These are phyloP conservation scores for Rauvolfia tetraphylla DNA, from an alignment of 257 asterid genomes.

Conservation along the genomic window DNA sequence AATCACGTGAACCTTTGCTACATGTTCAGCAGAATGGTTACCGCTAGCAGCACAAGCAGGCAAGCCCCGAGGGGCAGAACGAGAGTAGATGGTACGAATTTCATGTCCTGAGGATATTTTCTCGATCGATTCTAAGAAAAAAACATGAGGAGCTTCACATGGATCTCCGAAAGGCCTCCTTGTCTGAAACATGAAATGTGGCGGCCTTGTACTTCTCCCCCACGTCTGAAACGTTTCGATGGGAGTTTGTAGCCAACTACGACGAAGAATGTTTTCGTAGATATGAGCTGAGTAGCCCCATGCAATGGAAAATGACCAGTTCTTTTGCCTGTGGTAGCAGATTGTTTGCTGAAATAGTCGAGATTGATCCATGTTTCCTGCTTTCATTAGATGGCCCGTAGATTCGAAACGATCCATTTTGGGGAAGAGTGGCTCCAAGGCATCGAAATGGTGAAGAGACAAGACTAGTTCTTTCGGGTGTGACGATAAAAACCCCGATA, in stretches of 20 bases:
- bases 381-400: constrained; percentile 30
- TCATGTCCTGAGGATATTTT: constrained; percentile 8
- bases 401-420: constrained; percentile 22
- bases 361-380: constrained; percentile 34
- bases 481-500: constrained; percentile 50
- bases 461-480: not conserved
- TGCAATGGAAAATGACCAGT: constrained; percentile 40
- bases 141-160: too few relatives aligned
- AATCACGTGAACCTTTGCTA: constrained; percentile 33
- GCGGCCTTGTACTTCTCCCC: constrained; percentile 17
- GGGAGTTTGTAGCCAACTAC: constrained; percentile 39
- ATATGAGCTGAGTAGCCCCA: constrained; percentile 58
- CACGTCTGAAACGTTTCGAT: constrained; percentile 55
- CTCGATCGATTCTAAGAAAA: too few relatives aligned
- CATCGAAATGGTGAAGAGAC: constrained; percentile 12
- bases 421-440: constrained; percentile 39
- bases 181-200: too few relatives aligned
- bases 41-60: constrained; percentile 34
- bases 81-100: constrained; percentile 20
- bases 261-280: constrained; percentile 30
- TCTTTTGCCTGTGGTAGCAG: constrained; percentile 32
- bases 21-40: constrained; percentile 30
- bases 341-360: constrained; percentile 44
- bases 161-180: too few relatives aligned
- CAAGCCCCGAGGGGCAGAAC: constrained; percentile 34